Evolutionary conservation across 192 early-diverging fungal genomes (phyloP), one percentile per base, ranked within the genome.

Genomic region (Linnemannia elongata): DNA sequence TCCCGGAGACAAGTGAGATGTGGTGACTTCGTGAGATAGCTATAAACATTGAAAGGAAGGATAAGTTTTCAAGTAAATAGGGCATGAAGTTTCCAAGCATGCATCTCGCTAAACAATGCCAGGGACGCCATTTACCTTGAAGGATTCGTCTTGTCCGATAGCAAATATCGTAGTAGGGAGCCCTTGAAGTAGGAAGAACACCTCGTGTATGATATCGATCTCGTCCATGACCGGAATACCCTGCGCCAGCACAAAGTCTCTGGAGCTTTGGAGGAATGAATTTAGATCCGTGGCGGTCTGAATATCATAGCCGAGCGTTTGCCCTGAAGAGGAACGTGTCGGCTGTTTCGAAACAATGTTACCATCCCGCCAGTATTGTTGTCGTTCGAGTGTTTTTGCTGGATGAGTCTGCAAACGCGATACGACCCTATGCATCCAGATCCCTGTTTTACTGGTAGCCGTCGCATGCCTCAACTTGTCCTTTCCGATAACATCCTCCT

Each of bases 161-260:
- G 9, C 39, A 35, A 87, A 87, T 33, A 87, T 47, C 3, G 74
- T 52, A 8, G 79, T 81, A 15, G 85, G 75, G 6, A 75, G 78
- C 5, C 85, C 80, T 49, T 78, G 79, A 0, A 87, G 76, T 6
- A 87, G 20, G 24, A 87, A 41, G 38, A 87, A 69, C 22, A 87
- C 72, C 41, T 87, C 85, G 63, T 87, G 54, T 0, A 87, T 75
- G 6, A 87, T 70, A 20, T 87, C 85, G 6, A 78, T 42, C 36
- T 87, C 85, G 38, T 87, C 76, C 80, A 87, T 81, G 3, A 78
- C 38, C 12, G 82, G 77, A 38, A 9, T 33, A 8, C 27, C 44
- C n/a, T n/a, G 39, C 22, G 79, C 22, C 36, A 73, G 60, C 33
- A 39, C 17, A 72, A 35, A 81, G 7, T 38, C 76, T 13, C 12